A percentile compares a stretch with the other conserved stretches of the same genome.
Conservation (phyloP, 179 eudicot species). For the Actinidia arguta region DNA sequence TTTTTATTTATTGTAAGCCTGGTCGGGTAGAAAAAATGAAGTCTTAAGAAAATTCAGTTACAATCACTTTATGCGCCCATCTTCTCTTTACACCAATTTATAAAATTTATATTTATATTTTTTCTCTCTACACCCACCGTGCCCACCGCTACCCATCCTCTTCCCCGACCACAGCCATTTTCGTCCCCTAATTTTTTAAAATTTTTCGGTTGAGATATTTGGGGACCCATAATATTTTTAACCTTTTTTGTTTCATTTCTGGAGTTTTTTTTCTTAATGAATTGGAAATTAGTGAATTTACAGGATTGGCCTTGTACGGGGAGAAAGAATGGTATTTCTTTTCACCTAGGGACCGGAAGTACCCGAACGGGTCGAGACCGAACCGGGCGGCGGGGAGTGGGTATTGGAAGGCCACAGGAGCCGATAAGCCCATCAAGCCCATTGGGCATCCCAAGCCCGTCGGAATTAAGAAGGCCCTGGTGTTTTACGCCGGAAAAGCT, state of each 20-base stretch:
- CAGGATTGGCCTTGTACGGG: conserved; percentile 66
- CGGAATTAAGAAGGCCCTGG: conserved; percentile 75
- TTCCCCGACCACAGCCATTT: background rate
- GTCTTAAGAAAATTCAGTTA: too few relatives aligned
- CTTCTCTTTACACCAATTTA: too few relatives aligned
- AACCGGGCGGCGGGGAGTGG: conserved; percentile 81
- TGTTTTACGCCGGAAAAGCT: conserved; percentile 76
- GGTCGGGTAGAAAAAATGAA: too few relatives aligned
- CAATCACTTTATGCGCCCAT: too few relatives aligned
- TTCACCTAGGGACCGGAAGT: conserved; percentile 77
- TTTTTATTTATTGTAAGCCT: background rate
- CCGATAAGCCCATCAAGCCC: conserved; percentile 80
- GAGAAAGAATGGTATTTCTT: conserved; percentile 90
- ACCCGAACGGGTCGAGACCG: conserved; percentile 86
- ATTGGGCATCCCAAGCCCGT: conserved; percentile 65
- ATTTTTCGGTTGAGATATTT: background rate
- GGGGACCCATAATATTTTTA: too few relatives aligned
- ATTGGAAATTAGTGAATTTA: background rate
- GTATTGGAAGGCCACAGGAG: conserved; percentile 91
- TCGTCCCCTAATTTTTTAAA: background rate
- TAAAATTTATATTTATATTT: too few relatives aligned
- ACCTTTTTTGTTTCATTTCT: background rate
- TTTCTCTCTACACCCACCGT: too few relatives aligned
- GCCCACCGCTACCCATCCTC: too few relatives aligned
- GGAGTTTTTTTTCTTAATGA: background rate